Base-by-base conservation (phyloP, 768 basidiomycete genomes). In the Leccinum barrowsii region DNA sequence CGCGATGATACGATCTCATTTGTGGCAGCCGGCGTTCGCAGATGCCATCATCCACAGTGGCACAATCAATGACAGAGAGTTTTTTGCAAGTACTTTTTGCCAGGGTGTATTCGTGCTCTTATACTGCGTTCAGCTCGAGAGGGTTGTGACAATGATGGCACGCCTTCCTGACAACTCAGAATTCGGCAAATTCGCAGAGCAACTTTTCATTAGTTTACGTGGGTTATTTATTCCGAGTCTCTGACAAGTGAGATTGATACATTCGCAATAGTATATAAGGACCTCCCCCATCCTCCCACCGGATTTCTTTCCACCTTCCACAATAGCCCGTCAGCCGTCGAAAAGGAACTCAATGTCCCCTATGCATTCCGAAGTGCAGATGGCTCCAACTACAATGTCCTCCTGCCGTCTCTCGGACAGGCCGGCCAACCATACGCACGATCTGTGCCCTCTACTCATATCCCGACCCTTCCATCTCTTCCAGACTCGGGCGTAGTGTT, bases 211-310 rank as follows among this genome's bases (percentile, higher is more conserved):
- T 46, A 75, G 73, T 55, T 70, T 85, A 50, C 74, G 89, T 89
- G 68, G 67, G 86, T 76, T n/a, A 22, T 19, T 11, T 7, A n/a
- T 37, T 22, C 22, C 53, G 46, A 4, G 15, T 37, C 52, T 52
- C 12, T 12, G 32, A 32, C 12, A 32, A 8, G 22, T 11, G 11
- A 42, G 37, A 52, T 22, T 37, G 21, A 35, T 49, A 50, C 47
- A 54, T 40, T 21, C 54, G 19, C 57, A 15, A 58, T 58, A 88
- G 87, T 91, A 42, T 91, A 86, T 76, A 84, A 87, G 58, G 91
- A 91, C 70, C 80, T 93, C 30, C 89, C 89, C 4, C 90, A 90
- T 60, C 90, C 90, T 5, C 84, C 88, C 8, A 73, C 70, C 52
- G 76, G 76, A 11, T 89, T 84, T 67, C 72, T 88, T 40, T 64